Percentiles rank a stretch among this genome's conserved stretches.
Evolutionary conservation across 2,329 filamentous ascomycete genomes (phyloP).

Genomic region (Coniosporium uncinatum): DNA sequence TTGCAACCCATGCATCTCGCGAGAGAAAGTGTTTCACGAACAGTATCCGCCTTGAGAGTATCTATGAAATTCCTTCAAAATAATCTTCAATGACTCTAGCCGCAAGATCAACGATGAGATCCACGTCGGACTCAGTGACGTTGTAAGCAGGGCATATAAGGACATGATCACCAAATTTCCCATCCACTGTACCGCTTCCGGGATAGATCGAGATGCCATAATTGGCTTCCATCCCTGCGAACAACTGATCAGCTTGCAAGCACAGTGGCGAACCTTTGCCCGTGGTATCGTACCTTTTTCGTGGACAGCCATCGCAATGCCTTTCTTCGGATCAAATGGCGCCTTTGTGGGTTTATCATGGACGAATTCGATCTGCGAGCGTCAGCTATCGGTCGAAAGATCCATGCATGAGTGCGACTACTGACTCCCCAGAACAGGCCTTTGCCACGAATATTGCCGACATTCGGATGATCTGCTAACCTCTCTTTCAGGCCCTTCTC

Average conservation of each 20-base stretch:
- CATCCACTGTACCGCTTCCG: slow-evolving; percentile 55
- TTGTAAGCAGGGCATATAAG: slow-evolving; percentile 67
- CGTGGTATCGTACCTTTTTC: slow-evolving; percentile 36
- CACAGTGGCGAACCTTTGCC: slow-evolving; percentile 17
- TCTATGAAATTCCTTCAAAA: too few relatives aligned
- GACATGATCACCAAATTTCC: slow-evolving; percentile 59
- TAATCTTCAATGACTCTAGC: slow-evolving; percentile 45
- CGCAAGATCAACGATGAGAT: slow-evolving; percentile 46
- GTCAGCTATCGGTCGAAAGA: not conserved
- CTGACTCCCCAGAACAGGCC: slow-evolving; percentile 53
- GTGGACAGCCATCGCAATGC: slow-evolving; percentile 42
- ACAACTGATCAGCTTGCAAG: too few relatives aligned
- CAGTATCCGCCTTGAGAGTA: too few relatives aligned
- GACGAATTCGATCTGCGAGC: slow-evolving; percentile 49
- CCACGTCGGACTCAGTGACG: slow-evolving; percentile 49
- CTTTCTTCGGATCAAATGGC: slow-evolving; percentile 40
- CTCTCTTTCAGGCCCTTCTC: slow-evolving; percentile 33
- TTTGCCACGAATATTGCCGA: slow-evolving; percentile 55
- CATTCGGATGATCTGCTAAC: slow-evolving; percentile 38
- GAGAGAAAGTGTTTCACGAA: too few relatives aligned
- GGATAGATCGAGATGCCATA: slow-evolving; percentile 58
- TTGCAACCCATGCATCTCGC: too few relatives aligned
- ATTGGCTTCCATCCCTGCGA: slow-evolving; percentile 28
- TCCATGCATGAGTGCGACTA: slow-evolving; percentile 9
- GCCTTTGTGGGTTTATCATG: slow-evolving; percentile 46